Evolutionary conservation across 768 basidiomycete genomes (phyloP).

Genomic region (Mycena latifolia): DNA sequence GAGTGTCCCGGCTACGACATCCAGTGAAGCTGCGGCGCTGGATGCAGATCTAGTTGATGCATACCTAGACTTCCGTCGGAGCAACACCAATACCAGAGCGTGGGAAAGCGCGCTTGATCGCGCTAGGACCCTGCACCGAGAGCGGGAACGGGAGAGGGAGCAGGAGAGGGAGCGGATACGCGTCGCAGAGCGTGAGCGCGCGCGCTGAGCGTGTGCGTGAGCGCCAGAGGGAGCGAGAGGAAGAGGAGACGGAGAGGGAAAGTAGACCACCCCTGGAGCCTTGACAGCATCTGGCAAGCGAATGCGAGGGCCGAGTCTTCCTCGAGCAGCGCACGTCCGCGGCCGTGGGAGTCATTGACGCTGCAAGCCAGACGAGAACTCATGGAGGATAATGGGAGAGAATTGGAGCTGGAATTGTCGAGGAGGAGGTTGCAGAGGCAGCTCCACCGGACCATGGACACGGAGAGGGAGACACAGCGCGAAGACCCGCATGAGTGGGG

Average conservation of each 20-base stretch:
- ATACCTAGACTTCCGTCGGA: slow-evolving; percentile 19
- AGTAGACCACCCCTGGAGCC: slow-evolving; percentile 26
- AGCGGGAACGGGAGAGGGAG: slow-evolving; percentile 18
- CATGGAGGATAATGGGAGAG: slow-evolving; percentile 9
- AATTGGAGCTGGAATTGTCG: slow-evolving; percentile 1
- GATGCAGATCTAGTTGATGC: slow-evolving; percentile 26
- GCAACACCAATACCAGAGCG: slow-evolving; percentile 15
- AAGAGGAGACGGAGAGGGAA: slow-evolving; percentile 30
- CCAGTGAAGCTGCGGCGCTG: slow-evolving; percentile 19
- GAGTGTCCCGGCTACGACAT: slow-evolving; percentile 26
- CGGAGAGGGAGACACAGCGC: slow-evolving; percentile 11
- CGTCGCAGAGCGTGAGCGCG: slow-evolving; percentile 18
- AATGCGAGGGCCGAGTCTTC: slow-evolving; percentile 5
- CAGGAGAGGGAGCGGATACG: slow-evolving; percentile 13
- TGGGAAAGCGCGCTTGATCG: slow-evolving; percentile 34
- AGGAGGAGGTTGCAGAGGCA: slow-evolving; percentile 23
- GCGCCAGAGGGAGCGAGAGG: slow-evolving; percentile 22
- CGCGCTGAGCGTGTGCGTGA: slow-evolving; percentile 5
- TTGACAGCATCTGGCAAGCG: slow-evolving; percentile 30
- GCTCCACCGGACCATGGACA: slow-evolving; percentile 9
- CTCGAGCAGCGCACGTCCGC: slow-evolving; percentile 12
- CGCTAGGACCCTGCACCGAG: slow-evolving; percentile 18
- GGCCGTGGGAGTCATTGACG: slow-evolving; percentile 13
- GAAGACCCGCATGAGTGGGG: slow-evolving; percentile 17
- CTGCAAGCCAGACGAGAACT: slow-evolving; percentile 12